Percentiles rank a stretch among this genome's conserved stretches.
Evolutionary conservation across 176 grass and related monocot species (phyloP).

Genomic region (Oryza meridionalis): DNA sequence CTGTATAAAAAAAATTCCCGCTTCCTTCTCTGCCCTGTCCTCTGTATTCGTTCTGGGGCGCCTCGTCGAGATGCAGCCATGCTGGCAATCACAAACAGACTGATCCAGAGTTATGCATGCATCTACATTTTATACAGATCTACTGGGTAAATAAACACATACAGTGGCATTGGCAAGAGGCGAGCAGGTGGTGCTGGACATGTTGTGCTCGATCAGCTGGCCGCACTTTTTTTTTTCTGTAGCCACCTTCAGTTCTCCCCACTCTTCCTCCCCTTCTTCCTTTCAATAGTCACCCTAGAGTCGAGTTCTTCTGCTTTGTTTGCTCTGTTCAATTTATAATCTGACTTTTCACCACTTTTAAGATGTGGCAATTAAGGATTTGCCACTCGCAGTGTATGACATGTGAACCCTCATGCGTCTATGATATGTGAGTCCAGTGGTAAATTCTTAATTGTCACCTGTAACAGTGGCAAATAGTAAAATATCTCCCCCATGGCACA

Average conservation of each 20-base stretch:
- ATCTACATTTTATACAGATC: neutral
- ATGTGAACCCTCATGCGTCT: no score
- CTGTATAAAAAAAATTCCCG: neutral
- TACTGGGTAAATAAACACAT: neutral
- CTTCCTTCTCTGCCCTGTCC: neutral
- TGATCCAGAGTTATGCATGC: neutral
- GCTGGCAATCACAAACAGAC: neutral
- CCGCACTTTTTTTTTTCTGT: slow-evolving; percentile 10
- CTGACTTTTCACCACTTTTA: neutral
- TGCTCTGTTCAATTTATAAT: neutral
- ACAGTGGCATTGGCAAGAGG: neutral
- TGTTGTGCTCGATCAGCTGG: neutral
- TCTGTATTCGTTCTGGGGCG: neutral
- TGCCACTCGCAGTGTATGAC: no score
- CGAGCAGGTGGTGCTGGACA: neutral
- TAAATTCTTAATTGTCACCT: no score
- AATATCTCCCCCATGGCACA: neutral
- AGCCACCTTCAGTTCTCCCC: neutral
- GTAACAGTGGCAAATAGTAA: no score
- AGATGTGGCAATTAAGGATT: no score
- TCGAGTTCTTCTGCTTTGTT: neutral
- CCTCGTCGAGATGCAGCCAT: neutral
- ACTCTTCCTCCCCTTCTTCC: neutral
- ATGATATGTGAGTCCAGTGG: no score
- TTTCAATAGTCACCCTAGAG: neutral